Base-by-base conservation (phyloP, 164 flowering plant species). In the Saururus chinensis region DNA sequence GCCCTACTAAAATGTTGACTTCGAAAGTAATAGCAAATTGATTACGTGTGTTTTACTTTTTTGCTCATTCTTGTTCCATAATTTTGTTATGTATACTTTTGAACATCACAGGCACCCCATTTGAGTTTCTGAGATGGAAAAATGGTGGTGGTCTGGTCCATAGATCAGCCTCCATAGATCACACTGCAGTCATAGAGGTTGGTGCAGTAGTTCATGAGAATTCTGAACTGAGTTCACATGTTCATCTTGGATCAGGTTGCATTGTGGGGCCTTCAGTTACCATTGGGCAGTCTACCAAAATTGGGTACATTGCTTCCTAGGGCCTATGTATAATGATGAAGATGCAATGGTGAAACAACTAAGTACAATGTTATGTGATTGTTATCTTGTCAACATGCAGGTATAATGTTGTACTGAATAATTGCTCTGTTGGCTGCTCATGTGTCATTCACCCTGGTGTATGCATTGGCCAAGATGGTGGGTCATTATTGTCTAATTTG, bases 391-490 rank as follows among this genome's bases (percentile, higher is more conserved):
- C 4, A 17, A 45, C 17, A 8, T 71, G 13, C 80, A 89, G 96
- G 84, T 92, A 81, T 64, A 89, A 89, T 81, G 93, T 75, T 65
- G 74, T 80, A 48, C 85, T 89, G 52, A 71, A 70, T 71, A 92
- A 88, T 66, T 89, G 92, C 74, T 71, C 65, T 35, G 66, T 92
- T 57, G 98, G 97, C 42, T 86, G 82, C 69, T 84, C 75, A 24
- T 86, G 98, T 66, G 55, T 86, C 66, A 74, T 92, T 53, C 96
- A 85, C 68, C 72, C 66, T 77, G 96, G 98, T 59, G 93, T 73
- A 8, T 86, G 92, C 82, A 74, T 89, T 65, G 96, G 98, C 67
- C 98, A 89, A 83, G 95, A 89, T 85, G 95, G 96, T 92, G 49
- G 17, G 49, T 45, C 8, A 13, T 41, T 41, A 13, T 41, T 41